Evolutionary conservation across 192 early-diverging fungal species (phyloP), one percentile per base, ranked within the genome.

Genomic region (Gonapodya sp.): DNA sequence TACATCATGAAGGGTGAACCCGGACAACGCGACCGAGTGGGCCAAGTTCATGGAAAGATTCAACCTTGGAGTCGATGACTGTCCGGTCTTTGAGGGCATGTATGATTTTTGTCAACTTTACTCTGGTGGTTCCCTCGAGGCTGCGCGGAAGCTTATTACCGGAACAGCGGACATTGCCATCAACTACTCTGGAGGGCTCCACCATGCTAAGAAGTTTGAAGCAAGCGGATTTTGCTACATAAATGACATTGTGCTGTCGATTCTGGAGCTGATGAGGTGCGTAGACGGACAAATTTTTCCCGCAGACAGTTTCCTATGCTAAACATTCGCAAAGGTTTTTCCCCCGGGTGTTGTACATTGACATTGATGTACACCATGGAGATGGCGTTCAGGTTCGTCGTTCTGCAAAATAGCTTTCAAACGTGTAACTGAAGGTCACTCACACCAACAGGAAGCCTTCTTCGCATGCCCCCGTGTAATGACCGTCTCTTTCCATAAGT

Each of bases 11-110:
- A 84, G 88, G 46, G 83, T 91, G 1, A 87, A 84, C 0, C 89
- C 89, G n/a, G 86, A 87, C 80, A 91, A 91, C 83, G 73, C 83
- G 16, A 79, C 81, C 8, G 81, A 81, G n/a, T 90, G 83, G 73
- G 35, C 73, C 35, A 85, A 86, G 72, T 86, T 83, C 36, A 73
- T 87, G 72, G 33, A 79, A n/a, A 78, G 85, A 24, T 93, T 94
- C 84, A 94, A 95, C 79, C 90, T 96, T 0, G 93, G 92, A 35
- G 87, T 89, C n/a, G 93, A 96, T 46, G 97, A 99, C 86, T 99
- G 97, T 87, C 97, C 97, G n/a, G 92, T 95, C 0, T 99, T 98
- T 86, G 96, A 97, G 78, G 97, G 97, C 0, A 81, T 99, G 36
- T 96, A 93, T 85, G 96, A 98, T 81, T 98, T 96, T 84, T 98